Evolutionary conservation across 768 basidiomycete species (phyloP).

Genomic region (Psilocybe cubensis): DNA sequence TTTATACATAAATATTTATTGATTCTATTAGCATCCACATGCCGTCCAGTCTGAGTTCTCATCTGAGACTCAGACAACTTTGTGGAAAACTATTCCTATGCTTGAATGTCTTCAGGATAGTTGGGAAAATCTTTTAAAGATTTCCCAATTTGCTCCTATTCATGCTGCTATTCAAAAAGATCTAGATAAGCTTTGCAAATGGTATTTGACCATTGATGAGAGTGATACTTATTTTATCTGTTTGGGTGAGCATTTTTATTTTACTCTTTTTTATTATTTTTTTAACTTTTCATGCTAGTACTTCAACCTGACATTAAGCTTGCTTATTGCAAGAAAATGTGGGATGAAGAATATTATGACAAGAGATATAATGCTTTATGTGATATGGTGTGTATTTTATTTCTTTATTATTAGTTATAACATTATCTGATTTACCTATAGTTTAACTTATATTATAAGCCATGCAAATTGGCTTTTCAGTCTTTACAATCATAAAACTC

Average conservation of each 20-base stretch:
- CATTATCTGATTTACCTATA: too few relatives aligned
- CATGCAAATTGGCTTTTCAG: too few relatives aligned
- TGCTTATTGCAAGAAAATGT: too few relatives aligned
- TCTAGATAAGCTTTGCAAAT: neutral
- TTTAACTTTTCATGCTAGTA: too few relatives aligned
- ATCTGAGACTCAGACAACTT: neutral
- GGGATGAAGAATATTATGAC: too few relatives aligned
- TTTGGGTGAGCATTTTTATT: neutral
- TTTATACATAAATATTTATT: neutral
- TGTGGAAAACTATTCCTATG: constrained; percentile 1
- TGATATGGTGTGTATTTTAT: too few relatives aligned
- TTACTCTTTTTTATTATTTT: too few relatives aligned
- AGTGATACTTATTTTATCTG: constrained; percentile 8
- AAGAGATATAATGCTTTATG: too few relatives aligned
- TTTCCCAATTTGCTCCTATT: neutral
- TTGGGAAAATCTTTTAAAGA: neutral
- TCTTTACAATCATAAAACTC: too few relatives aligned
- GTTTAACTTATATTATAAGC: too few relatives aligned
- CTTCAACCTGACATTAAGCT: too few relatives aligned
- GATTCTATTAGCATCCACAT: neutral
- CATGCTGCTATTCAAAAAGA: neutral
- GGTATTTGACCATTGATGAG: neutral
- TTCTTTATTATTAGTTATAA: too few relatives aligned
- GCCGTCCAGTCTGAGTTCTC: neutral
- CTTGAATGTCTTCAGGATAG: neutral